phyloP scores from a whole-genome alignment of 345 rosid genomes.

The Eucalyptus globulus region DNA sequence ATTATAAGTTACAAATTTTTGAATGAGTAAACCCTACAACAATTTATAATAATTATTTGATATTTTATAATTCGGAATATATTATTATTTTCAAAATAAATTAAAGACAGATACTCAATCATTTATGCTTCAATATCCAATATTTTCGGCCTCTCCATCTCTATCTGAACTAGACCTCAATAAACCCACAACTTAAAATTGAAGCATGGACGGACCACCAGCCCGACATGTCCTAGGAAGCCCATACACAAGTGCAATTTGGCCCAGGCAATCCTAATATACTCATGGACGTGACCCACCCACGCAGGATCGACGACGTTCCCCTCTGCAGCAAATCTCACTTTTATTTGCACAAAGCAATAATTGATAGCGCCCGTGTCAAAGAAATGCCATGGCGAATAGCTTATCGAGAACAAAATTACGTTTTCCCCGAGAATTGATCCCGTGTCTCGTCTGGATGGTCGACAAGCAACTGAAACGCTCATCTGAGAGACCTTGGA shows the following conservation, averaged over 20 bases:
- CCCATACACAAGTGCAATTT: neutral
- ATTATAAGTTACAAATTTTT: no score
- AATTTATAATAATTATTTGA: no score
- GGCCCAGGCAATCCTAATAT: neutral
- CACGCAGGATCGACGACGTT: neutral
- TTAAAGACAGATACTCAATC: fast-evolving
- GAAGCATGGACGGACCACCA: neutral
- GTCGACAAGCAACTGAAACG: neutral
- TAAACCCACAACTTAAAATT: no score
- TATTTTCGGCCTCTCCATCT: neutral
- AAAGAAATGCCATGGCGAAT: neutral
- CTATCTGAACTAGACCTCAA: no score
- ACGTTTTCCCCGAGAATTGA: neutral
- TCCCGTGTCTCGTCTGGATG: neutral
- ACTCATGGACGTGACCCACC: neutral
- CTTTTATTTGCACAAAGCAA: neutral
- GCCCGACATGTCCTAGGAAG: neutral
- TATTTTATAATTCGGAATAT: no score
- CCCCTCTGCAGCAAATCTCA: neutral
- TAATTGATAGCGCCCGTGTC: neutral
- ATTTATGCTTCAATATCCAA: neutral
- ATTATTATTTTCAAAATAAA: no score
- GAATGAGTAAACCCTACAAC: no score
- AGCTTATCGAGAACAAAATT: neutral
- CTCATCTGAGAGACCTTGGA: neutral